phyloP scores from a whole-genome alignment of 1,139 yeast genomes.

The Sugiyamaella castrensis region DNA sequence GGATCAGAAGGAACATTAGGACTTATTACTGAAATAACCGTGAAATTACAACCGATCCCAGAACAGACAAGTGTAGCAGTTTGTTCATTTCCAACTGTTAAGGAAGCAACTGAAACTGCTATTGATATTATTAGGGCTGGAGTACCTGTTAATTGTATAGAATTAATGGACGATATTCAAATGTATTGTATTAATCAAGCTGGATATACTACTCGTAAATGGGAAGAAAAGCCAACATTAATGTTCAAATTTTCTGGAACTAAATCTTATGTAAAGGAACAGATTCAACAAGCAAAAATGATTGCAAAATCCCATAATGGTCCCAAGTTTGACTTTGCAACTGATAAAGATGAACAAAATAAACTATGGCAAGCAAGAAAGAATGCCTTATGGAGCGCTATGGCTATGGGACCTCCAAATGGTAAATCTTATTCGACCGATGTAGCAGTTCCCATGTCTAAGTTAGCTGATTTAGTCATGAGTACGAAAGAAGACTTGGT shows the following conservation, averaged over 20 bases:
- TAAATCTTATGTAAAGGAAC: conserved; percentile 50
- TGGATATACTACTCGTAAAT: conserved; percentile 58
- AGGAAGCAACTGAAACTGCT: conserved; percentile 65
- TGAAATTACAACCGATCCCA: conserved; percentile 66
- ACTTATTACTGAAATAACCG: conserved; percentile 70
- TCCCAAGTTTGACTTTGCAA: conserved; percentile 51
- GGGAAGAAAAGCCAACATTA: conserved; percentile 76
- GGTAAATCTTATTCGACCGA: conserved; percentile 58
- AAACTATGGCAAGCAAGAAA: conserved; percentile 67
- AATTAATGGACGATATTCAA: conserved; percentile 63
- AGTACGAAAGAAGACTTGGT: conserved; percentile 57
- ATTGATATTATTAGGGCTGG: conserved; percentile 58
- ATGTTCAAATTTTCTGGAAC: conserved; percentile 79
- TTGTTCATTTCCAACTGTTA: conserved; percentile 57
- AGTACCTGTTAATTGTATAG: conserved; percentile 66
- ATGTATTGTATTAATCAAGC: conserved; percentile 62
- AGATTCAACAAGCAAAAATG: conserved; percentile 50
- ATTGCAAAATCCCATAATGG: conserved; percentile 53
- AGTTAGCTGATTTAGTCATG: conserved; percentile 56
- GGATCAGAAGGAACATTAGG: conserved; percentile 82
- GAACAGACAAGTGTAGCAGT: conserved; percentile 62
- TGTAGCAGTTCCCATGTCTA: conserved; percentile 82
- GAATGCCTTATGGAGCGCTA: conserved; percentile 63
- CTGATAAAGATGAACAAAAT: conserved; percentile 50
- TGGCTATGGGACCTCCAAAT: conserved; percentile 64